Percentiles rank a stretch among this genome's conserved stretches.
These are phyloP conservation scores for Entomophthora muscae DNA, from an alignment of 371 early-diverging fungal genomes.

Conservation along the genomic window DNA sequence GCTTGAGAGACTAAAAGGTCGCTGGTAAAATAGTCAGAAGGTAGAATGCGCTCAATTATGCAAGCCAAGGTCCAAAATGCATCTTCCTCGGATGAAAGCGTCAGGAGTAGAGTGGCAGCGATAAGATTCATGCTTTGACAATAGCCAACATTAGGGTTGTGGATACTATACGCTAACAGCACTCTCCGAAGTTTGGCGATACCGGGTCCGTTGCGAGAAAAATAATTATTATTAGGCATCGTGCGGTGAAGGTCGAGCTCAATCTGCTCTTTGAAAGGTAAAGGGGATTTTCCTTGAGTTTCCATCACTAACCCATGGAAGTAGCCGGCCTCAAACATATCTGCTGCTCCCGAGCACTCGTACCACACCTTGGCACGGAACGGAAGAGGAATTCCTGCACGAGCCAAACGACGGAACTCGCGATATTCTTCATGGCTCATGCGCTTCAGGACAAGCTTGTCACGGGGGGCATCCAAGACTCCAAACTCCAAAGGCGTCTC, in stretches of 20 bases:
- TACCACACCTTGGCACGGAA: constrained; percentile 15
- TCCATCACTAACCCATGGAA: constrained; percentile 14
- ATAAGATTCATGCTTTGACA: constrained; percentile 23
- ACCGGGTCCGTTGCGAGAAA: constrained; percentile 16
- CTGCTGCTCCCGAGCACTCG: constrained; percentile 17
- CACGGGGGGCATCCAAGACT: not conserved
- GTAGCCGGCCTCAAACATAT: constrained; percentile 17
- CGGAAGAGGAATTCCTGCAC: constrained; percentile 16
- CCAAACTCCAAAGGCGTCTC: not conserved
- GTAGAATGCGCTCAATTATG: constrained; percentile 16
- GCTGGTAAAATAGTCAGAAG: constrained; percentile 17
- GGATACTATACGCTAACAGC: constrained; percentile 17
- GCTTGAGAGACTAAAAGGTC: constrained; percentile 17
- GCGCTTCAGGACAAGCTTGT: not conserved
- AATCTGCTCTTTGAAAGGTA: constrained; percentile 17
- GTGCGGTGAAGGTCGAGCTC: constrained; percentile 21
- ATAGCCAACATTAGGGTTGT: constrained; percentile 19
- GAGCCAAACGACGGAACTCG: constrained; percentile 12
- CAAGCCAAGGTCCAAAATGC: constrained; percentile 18
- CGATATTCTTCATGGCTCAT: not conserved
- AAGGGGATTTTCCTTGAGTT: constrained; percentile 7
- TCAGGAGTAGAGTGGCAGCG: constrained; percentile 17
- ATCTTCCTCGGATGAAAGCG: constrained; percentile 18
- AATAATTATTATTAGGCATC: constrained; percentile 18
- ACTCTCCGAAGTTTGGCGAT: constrained; percentile 17